Percentiles rank a stretch among this genome's conserved stretches.
Evolutionary conservation across 257 asterid species (phyloP).

Genomic region (Solanum tarijense): DNA sequence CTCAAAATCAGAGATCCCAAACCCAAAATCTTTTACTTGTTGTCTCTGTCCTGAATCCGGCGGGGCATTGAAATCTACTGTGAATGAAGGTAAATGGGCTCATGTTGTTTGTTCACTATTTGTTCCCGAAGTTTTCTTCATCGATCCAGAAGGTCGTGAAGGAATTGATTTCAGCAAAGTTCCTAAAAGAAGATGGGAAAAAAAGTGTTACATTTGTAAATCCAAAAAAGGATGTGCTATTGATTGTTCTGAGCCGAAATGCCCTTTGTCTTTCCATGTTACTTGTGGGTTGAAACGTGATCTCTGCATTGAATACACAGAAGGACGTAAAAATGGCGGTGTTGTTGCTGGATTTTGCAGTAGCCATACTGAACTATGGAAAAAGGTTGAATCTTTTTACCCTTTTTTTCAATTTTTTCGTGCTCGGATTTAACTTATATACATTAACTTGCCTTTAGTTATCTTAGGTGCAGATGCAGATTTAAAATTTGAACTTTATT

Average conservation of each 20-base stretch:
- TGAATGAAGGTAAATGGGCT: conserved; percentile 62
- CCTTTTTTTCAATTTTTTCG: neutral
- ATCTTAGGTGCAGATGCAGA: neutral
- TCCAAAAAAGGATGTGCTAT: conserved; percentile 49
- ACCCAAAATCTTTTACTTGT: conserved; percentile 20
- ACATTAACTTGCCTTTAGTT: neutral
- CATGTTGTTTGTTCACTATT: conserved; percentile 63
- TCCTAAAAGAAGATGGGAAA: conserved; percentile 49
- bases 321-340: conserved; percentile 46
- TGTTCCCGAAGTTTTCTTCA: conserved; percentile 83
- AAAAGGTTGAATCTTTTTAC: conserved; percentile 34
- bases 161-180: conserved; percentile 57
- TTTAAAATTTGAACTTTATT: neutral
- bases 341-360: conserved; percentile 75
- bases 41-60: conserved; percentile 56
- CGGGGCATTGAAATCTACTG: conserved; percentile 72
- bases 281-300: conserved; percentile 62
- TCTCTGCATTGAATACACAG: conserved; percentile 52
- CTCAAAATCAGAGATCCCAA: neutral
- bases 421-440: neutral
- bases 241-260: conserved; percentile 77
- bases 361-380: conserved; percentile 67
- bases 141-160: conserved; percentile 44
- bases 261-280: conserved; percentile 59
- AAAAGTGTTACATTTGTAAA: conserved; percentile 46